These are phyloP conservation scores for Helotiales sp. DNA, from an alignment of 2,329 filamentous ascomycete species.

Conservation along the genomic window DNA sequence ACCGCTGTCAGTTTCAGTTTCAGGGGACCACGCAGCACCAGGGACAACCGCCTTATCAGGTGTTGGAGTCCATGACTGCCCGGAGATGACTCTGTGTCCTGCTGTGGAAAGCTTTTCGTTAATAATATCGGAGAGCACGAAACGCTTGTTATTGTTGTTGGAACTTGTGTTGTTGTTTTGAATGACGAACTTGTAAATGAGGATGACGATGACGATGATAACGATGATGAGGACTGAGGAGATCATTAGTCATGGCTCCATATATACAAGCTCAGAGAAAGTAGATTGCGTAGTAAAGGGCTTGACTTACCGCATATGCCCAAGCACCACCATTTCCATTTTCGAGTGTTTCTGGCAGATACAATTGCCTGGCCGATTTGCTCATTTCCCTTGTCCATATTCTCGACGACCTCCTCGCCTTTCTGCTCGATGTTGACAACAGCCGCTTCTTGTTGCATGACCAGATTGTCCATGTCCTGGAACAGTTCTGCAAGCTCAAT, in stretches of 20 bases:
- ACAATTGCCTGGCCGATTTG: constrained; percentile 80
- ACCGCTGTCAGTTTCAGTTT: background rate
- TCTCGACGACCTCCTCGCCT: constrained; percentile 79
- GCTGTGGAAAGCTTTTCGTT: constrained; percentile 8
- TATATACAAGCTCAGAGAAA: constrained; percentile 2
- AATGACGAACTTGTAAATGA: constrained; percentile 48
- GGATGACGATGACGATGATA: constrained; percentile 48
- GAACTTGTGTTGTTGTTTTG: constrained; percentile 21
- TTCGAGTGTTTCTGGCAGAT: constrained; percentile 71
- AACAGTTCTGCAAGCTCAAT: constrained; percentile 85
- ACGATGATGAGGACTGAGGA: constrained; percentile 51
- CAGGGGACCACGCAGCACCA: background rate
- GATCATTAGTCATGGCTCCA: constrained; percentile 17
- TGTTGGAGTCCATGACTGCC: constrained; percentile 13
- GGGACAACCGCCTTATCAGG: constrained; percentile 14
- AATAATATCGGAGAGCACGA: constrained; percentile 17
- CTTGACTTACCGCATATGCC: constrained; percentile 60
- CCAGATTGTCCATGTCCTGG: constrained; percentile 82
- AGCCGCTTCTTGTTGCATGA: constrained; percentile 81
- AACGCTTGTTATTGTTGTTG: constrained; percentile 23
- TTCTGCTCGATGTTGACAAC: constrained; percentile 83
- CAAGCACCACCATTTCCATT: constrained; percentile 90
- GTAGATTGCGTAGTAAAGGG: background rate
- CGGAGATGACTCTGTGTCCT: constrained; percentile 15
- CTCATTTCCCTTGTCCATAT: constrained; percentile 81